Percentiles rank a stretch among this genome's conserved stretches.
Evolutionary conservation across 331 rosid species (phyloP).

Genomic region (Acacia concinna): DNA sequence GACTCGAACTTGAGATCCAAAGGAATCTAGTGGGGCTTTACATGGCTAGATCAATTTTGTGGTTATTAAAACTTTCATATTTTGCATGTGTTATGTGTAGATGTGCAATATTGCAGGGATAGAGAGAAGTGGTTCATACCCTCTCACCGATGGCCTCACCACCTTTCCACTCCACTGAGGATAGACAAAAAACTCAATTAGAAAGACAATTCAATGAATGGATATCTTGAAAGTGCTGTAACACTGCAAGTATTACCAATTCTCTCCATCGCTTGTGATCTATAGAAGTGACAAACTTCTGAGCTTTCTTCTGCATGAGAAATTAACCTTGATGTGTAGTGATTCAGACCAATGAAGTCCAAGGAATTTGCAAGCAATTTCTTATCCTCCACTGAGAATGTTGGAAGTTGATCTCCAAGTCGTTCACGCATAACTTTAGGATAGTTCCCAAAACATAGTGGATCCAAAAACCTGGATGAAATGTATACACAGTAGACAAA

Average conservation of each 20-base stretch:
- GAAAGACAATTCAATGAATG: slow-evolving; percentile 15
- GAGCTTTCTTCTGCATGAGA: slow-evolving; percentile 48
- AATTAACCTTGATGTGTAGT: slow-evolving; percentile 86
- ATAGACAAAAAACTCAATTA: slow-evolving; percentile 35
- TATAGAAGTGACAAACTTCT: slow-evolving; percentile 48
- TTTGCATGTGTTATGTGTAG: too few relatives aligned
- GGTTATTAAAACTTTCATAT: too few relatives aligned
- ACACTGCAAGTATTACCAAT: slow-evolving; percentile 45
- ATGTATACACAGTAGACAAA: slow-evolving; percentile 14
- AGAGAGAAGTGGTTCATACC: slow-evolving; percentile 48
- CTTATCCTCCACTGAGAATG: slow-evolving; percentile 73
- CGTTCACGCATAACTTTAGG: slow-evolving; percentile 74
- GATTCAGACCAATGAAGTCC: slow-evolving; percentile 85
- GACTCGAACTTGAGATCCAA: too few relatives aligned
- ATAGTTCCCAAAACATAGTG: slow-evolving; percentile 77
- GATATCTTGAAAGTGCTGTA: slow-evolving; percentile 6
- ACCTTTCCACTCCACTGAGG: slow-evolving; percentile 78
- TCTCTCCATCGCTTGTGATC: slow-evolving; percentile 59
- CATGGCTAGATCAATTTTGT: too few relatives aligned
- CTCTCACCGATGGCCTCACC: slow-evolving; percentile 79
- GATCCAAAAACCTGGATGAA: slow-evolving; percentile 71
- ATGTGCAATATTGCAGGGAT: neutral
- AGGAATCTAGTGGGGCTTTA: too few relatives aligned
- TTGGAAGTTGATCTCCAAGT: slow-evolving; percentile 84
- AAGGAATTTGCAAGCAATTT: slow-evolving; percentile 58